Evolutionary conservation across 257 asterid species (phyloP).

Genomic region (Solanum peruvianum): DNA sequence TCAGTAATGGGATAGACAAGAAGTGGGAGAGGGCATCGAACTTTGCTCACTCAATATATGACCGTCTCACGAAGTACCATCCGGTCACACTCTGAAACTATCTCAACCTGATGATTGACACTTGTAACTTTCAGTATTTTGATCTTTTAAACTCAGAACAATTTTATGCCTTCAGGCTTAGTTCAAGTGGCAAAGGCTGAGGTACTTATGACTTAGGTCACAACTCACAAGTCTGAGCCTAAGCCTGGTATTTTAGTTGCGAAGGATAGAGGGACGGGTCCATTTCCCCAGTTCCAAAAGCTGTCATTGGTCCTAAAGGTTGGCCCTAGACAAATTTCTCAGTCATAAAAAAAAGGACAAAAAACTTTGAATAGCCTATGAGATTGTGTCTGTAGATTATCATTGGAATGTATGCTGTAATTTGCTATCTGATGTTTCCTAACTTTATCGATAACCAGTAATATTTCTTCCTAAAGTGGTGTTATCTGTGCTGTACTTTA

Average conservation of each 20-base stretch:
- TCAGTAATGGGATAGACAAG: neutral
- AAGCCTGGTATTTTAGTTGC: neutral
- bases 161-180: neutral
- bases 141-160: neutral
- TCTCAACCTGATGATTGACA: neutral
- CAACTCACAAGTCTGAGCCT: neutral
- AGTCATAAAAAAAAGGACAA: neutral
- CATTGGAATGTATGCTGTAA: neutral
- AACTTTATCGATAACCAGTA: neutral
- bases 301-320: neutral
- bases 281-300: neutral
- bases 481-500: conserved; percentile 12
- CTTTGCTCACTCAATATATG: neutral
- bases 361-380: neutral
- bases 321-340: neutral
- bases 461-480: neutral
- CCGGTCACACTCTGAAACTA: neutral
- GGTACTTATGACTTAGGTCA: neutral
- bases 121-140: neutral
- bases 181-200: neutral
- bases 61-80: neutral
- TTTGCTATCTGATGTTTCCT: neutral
- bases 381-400: neutral
- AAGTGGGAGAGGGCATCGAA: neutral
- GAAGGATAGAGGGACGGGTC: neutral